Evolutionary conservation across 352 stramenopile species (phyloP).

Genomic region (Globisporangium heterothallicum): DNA sequence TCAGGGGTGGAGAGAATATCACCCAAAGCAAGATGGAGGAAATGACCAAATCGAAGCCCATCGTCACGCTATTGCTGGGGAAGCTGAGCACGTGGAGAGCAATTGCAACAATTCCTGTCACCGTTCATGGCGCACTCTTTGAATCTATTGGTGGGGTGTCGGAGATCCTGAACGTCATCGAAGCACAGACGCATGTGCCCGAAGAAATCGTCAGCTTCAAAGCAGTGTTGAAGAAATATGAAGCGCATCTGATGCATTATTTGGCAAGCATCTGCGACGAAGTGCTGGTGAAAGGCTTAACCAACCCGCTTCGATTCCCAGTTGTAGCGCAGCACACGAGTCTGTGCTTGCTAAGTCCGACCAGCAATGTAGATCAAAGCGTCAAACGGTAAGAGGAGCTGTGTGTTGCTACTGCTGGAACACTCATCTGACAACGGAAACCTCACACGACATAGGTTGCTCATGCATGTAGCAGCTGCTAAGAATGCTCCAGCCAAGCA

Average conservation of each 20-base stretch:
- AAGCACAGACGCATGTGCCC: slow-evolving; percentile 20
- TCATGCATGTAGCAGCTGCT: slow-evolving; percentile 40
- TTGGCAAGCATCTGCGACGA: slow-evolving; percentile 60
- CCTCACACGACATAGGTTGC: slow-evolving; percentile 25
- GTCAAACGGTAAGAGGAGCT: slow-evolving; percentile 53
- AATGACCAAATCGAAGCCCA: slow-evolving; percentile 42
- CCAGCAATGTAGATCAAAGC: slow-evolving; percentile 38
- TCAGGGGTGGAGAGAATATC: slow-evolving; percentile 13
- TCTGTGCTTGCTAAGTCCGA: slow-evolving; percentile 70
- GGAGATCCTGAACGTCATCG: slow-evolving; percentile 55
- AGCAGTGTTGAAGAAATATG: slow-evolving; percentile 40
- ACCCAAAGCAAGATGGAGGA: slow-evolving; percentile 21
- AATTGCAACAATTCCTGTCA: slow-evolving; percentile 70
- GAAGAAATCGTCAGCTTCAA: slow-evolving; percentile 29
- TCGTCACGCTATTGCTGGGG: slow-evolving; percentile 55
- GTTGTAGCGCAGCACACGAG: slow-evolving; percentile 78
- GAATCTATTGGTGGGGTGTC: slow-evolving; percentile 73
- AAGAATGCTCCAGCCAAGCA: slow-evolving; percentile 40
- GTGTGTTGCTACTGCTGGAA: neutral
- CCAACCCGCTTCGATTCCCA: slow-evolving; percentile 71
- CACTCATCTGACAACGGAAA: neutral
- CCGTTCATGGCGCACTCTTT: slow-evolving; percentile 76
- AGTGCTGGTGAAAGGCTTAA: slow-evolving; percentile 66
- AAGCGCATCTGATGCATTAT: slow-evolving; percentile 45
- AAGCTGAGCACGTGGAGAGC: slow-evolving; percentile 51